Base-by-base conservation (phyloP, 306 rosid species). In the Inga laurina region DNA sequence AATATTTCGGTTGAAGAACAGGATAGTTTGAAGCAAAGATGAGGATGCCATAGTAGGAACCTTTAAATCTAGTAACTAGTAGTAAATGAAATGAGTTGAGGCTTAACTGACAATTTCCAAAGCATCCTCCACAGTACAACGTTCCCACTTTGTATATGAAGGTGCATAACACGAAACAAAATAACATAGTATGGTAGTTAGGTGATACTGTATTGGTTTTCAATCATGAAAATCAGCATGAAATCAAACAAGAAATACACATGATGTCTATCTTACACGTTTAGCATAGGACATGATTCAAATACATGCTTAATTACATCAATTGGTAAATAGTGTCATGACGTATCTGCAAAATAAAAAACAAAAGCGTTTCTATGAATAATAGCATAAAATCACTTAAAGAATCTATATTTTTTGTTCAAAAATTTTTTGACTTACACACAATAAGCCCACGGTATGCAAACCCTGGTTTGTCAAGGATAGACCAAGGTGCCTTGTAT, bases 281-380 rank as follows among this genome's bases (percentile, higher is more conserved):
- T 96, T 96, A 79, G 99, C 95, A 85, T 92, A 96, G 54, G 99
- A 89, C 97, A 96, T 94, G 98, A 94, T 77, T 96, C 97, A 84
- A 96, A 90, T 80, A 92, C 82, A 84, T 92, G 92, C 92, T 92
- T 94, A 77, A 96, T 96, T 45, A 90, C 94, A 51, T 68, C 86
- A 68, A 92, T 39, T 2, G 99, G 99, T 72, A 89, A 89, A 88
- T 88, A 96, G 91, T 96, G 99, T 88, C 99, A 91, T 3, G 99
- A 94, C 10, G 99, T 92, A 87, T 96, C 99, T 96, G 94, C 89
- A 90, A 87, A 84, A 61, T 46, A 84, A 30, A 44, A 16, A 72
- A 21, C 81, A 30, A 13, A 64, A 24, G 27, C 37, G 27, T 24
- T 24, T 27, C 3, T 62, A 62, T 62, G 37, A 0, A 62, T 27